Conservation (phyloP, 306 rosid species). For the Hippophae tibetana region DNA sequence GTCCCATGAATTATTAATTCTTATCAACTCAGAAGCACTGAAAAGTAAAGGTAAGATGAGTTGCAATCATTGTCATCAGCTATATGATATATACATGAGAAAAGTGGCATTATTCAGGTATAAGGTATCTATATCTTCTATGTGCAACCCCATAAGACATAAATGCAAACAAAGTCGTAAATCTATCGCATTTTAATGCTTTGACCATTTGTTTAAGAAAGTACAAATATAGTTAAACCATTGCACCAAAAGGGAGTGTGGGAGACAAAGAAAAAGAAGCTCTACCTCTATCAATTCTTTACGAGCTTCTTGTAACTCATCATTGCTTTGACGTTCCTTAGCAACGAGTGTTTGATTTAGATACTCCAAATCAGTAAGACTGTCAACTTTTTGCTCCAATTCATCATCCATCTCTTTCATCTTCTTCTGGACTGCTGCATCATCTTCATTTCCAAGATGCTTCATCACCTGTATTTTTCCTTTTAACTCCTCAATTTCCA, state of each 20-base stretch:
- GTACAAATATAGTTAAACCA: not conserved
- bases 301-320: slow-evolving; percentile 88
- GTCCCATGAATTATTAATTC: not conserved
- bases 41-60: not conserved
- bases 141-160: not conserved
- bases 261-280: slow-evolving; percentile 2
- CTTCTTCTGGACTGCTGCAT: slow-evolving; percentile 61
- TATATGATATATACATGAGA: not conserved
- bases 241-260: not conserved
- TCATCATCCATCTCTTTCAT: slow-evolving; percentile 71
- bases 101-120: too few species aligned
- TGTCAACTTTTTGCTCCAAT: slow-evolving; percentile 41
- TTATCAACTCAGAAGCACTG: not conserved
- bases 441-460: slow-evolving; percentile 91
- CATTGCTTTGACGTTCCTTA: slow-evolving; percentile 90
- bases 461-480: slow-evolving; percentile 90
- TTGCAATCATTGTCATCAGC: not conserved
- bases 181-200: not conserved
- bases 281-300: slow-evolving; percentile 52
- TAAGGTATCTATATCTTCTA: not conserved
- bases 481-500: slow-evolving; percentile 87
- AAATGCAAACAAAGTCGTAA: not conserved
- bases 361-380: slow-evolving; percentile 38
- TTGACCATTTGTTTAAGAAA: slow-evolving; percentile 1
- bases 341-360: slow-evolving; percentile 47